Base-by-base conservation (phyloP, 2,329 filamentous ascomycete genomes). In the Cladosporium sp. region DNA sequence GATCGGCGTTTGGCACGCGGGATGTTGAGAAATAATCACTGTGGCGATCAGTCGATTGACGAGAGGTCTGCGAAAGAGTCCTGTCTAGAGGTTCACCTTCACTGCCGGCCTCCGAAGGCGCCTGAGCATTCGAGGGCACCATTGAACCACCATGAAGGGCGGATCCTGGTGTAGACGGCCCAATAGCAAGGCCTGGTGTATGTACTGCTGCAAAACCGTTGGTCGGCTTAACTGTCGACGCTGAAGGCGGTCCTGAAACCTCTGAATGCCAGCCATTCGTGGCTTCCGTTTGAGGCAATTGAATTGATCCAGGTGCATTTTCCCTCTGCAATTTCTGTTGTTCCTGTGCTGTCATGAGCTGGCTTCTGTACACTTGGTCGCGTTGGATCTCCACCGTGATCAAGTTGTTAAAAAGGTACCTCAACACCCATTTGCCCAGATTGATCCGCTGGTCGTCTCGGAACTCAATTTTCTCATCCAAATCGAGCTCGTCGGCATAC, bases 381-480 rank as follows among this genome's bases (percentile, higher is more conserved):
- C 89, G 82, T 57, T 80, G 84, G 58, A 96, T 87, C 67, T 97
- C 89, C 67, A 96, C 91, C 54, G 95, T 88, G 48, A 99, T 86
- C 37, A 97, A 76, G 50, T 87, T 86, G 8, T 86, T 84, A 71
- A 99, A 99, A 0, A 99, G 78, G 68, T 96, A 95, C 29, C 93
- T 83, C 53, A 99, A 73, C 40, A 97, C 83, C 93, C 93, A 99
- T 75, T 95, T 96, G 7, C 93, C 93, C 40, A 97, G 82, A 63
- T 96, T 97, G 68, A 97, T 95, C 72, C 93, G 83, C 71, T 97
- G 92, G 61, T 99, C 93, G 61, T 97, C 92, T 51, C 86, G 79
- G 64, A 96, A 96, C 11, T 91, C 85, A 15, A 87, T 75, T n/a
- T 81, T 75, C 55, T 89, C 85, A 9, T 86, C 80, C 49, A 92